Conservation (phyloP, 805 yeast species). For the Saturnispora quitensis region DNA sequence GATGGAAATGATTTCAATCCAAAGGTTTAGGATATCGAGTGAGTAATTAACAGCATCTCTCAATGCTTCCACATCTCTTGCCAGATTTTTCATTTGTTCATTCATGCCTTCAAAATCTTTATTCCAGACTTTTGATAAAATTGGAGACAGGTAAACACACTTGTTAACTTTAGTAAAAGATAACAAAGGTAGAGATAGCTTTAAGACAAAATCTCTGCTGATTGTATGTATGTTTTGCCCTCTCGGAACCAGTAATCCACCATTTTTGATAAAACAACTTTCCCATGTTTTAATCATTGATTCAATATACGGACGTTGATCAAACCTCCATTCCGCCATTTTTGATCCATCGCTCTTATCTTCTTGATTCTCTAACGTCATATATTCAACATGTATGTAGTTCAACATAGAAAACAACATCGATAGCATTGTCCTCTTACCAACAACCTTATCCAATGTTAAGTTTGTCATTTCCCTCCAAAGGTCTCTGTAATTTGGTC, state of each 20-base stretch:
- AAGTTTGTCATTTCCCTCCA: conserved; percentile 41
- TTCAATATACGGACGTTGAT: conserved; percentile 49
- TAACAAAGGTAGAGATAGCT: conserved; percentile 57
- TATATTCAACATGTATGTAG: conserved; percentile 45
- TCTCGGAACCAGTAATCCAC: conserved; percentile 51
- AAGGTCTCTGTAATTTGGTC: conserved; percentile 41
- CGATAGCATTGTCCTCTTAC: conserved; percentile 43
- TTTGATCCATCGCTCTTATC: conserved; percentile 32
- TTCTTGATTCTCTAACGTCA: conserved; percentile 23
- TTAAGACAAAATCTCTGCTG: conserved; percentile 45
- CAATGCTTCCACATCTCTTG: conserved; percentile 51
- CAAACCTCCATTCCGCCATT: conserved; percentile 58
- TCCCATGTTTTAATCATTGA: conserved; percentile 62
- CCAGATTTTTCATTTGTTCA: conserved; percentile 35
- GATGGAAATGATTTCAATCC: conserved; percentile 66
- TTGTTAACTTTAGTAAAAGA: conserved; percentile 60
- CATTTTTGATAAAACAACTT: conserved; percentile 46
- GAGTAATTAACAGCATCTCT: conserved; percentile 55
- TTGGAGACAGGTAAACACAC: conserved; percentile 52
- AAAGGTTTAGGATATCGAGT: conserved; percentile 50
- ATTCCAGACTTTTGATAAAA: conserved; percentile 49
- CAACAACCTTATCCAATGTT: conserved; percentile 31
- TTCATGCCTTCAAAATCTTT: conserved; percentile 68
- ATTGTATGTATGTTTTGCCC: conserved; percentile 41
- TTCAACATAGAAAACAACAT: conserved; percentile 61